Conservation (phyloP, 2,329 filamentous ascomycete species). For the Aspergillus ochraceoroseus region DNA sequence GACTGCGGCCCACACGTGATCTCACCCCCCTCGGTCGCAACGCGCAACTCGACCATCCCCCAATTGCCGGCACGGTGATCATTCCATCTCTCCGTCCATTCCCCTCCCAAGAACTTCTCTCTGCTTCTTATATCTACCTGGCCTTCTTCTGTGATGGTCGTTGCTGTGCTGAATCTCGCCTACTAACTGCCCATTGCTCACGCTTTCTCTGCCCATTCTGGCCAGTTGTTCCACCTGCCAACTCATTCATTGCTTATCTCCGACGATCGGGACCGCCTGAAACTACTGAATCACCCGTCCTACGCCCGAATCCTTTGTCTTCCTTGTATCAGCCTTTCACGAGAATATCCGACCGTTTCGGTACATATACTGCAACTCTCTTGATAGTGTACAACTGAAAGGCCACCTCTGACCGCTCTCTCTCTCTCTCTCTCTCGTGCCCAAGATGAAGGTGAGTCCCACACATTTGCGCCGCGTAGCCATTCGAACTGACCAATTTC, state of each 20-base stretch:
- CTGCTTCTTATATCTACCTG: conserved; percentile 16
- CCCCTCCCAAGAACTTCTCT: conserved; percentile 10
- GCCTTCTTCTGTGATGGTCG: conserved; percentile 17
- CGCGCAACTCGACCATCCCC: conserved; percentile 22
- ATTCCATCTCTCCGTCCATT: conserved; percentile 15
- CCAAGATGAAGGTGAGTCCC: conserved; percentile 17
- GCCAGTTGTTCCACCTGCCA: conserved; percentile 17
- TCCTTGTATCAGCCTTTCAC: conserved; percentile 1
- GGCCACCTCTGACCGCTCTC: not conserved
- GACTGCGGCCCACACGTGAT: conserved; percentile 37
- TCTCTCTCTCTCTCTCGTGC: no score
- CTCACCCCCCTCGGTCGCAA: conserved; percentile 23
- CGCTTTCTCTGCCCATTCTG: conserved; percentile 12
- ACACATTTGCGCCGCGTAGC: no score
- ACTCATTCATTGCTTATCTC: conserved; percentile 36
- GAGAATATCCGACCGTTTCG: no score
- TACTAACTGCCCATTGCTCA: conserved; percentile 13
- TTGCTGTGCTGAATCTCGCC: conserved; percentile 9
- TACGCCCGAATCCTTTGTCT: conserved; percentile 6
- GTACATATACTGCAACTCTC: no score
- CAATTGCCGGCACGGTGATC: conserved; percentile 11
- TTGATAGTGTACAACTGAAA: not conserved
- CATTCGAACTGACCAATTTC: no score
- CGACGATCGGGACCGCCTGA: conserved; percentile 35
- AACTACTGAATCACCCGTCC: conserved; percentile 20